These are phyloP conservation scores for Hypoxylon crocopeplum DNA, from an alignment of 495 filamentous ascomycete genomes.

Conservation along the genomic window DNA sequence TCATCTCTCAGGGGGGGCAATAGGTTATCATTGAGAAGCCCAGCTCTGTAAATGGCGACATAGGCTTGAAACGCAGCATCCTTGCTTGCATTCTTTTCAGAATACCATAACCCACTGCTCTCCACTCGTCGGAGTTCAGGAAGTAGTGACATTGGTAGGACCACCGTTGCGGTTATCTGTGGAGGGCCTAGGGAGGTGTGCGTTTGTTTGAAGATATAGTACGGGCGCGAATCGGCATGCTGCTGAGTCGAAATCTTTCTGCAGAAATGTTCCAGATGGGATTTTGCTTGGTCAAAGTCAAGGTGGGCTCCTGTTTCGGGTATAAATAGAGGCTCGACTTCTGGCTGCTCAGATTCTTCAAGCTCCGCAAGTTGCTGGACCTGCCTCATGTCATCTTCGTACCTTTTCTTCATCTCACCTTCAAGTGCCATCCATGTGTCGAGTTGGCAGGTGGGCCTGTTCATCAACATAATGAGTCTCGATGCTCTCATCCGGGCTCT, in stretches of 20 bases:
- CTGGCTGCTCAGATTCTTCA: slow-evolving; percentile 59
- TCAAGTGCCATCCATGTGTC: slow-evolving; percentile 70
- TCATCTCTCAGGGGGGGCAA: slow-evolving; percentile 66
- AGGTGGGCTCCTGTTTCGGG: slow-evolving; percentile 69
- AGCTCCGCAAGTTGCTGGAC: slow-evolving; percentile 52
- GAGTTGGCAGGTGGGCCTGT: slow-evolving; percentile 37
- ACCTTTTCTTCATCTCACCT: slow-evolving; percentile 72
- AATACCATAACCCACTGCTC: slow-evolving; percentile 65
- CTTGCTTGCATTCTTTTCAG: slow-evolving; percentile 76
- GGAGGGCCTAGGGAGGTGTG: slow-evolving; percentile 32
- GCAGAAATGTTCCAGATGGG: slow-evolving; percentile 88
- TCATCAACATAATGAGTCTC: slow-evolving; percentile 70
- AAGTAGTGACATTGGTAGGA: slow-evolving; percentile 75
- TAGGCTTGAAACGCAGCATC: slow-evolving; percentile 90
- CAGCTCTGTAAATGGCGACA: slow-evolving; percentile 68
- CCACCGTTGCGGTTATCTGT: slow-evolving; percentile 60
- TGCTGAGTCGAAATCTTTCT: slow-evolving; percentile 60
- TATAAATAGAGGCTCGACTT: slow-evolving; percentile 51
- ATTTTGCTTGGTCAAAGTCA: slow-evolving; percentile 71
- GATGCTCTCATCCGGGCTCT: slow-evolving; percentile 77
- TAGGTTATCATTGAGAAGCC: slow-evolving; percentile 80
- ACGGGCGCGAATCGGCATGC: slow-evolving; percentile 59
- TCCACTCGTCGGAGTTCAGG: slow-evolving; percentile 62
- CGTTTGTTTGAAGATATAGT: slow-evolving; percentile 50
- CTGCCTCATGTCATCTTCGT: slow-evolving; percentile 71